Evolutionary conservation across 2,329 filamentous ascomycete genomes (phyloP), one percentile per base, ranked within the genome.

Genomic region (Talaromyces piceae): DNA sequence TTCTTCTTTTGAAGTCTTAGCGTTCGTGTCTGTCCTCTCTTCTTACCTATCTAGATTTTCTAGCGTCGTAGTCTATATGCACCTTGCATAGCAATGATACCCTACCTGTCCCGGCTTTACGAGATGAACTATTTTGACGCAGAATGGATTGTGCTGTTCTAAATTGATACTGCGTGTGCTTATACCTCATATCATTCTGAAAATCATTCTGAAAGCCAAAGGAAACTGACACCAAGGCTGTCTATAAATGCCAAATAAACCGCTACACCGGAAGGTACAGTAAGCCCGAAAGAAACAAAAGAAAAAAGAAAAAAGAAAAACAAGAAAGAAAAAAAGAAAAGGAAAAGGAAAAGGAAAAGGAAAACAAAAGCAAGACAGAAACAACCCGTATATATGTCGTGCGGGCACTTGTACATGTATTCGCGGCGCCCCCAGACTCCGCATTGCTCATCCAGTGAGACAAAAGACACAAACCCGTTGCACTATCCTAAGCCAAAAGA

Each of bases 241-340:
- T 51, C 49, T 47, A 47, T 51, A 47, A 37, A 37, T 37, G 33
- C 33, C 33, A 37, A 37, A 37, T 18, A 2, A 37, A 37, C 13
- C 20, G 43, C 43, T 47, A 23, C n/a, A n/a, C n/a, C n/a, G n/a
- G n/a, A n/a, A n/a, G n/a, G n/a, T n/a, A n/a, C n/a, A n/a, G n/a
- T n/a, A n/a, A n/a, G n/a, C n/a, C n/a, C n/a, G n/a, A n/a, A n/a
- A n/a, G n/a, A n/a, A n/a, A n/a, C n/a, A n/a, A n/a, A n/a, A n/a
- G n/a, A n/a, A n/a, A n/a, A n/a, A n/a, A n/a, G n/a, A n/a, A n/a
- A n/a, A n/a, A n/a, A n/a, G n/a, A n/a, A n/a, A n/a, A n/a, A n/a
- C n/a, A n/a, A n/a, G n/a, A n/a, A n/a, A n/a, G n/a, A n/a, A n/a
- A n/a, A n/a, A n/a, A n/a, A n/a, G n/a, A n/a, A n/a, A n/a, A n/a